A percentile compares a stretch with the other conserved stretches of the same genome.
These are phyloP conservation scores for Hibiscus tridactylites DNA, from an alignment of 345 rosid species.

Conservation along the genomic window DNA sequence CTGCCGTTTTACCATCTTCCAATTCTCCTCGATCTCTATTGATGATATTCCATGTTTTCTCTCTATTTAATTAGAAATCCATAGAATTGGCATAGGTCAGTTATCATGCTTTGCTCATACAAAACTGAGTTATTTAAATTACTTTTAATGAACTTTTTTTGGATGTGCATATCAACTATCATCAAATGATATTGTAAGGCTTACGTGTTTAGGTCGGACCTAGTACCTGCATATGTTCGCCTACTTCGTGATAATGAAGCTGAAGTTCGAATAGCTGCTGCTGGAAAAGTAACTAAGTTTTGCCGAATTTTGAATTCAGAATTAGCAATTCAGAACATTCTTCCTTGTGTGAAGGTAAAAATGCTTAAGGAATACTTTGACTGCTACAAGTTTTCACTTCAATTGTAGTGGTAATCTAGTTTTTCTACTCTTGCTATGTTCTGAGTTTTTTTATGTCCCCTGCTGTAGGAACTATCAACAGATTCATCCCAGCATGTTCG, in stretches of 20 bases:
- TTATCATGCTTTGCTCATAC: neutral
- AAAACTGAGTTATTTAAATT: neutral
- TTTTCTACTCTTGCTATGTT: neutral
- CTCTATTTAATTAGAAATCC: neutral
- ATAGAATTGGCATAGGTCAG: neutral
- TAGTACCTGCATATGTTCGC: conserved; percentile 55
- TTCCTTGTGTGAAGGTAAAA: conserved; percentile 52
- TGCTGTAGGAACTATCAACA: conserved; percentile 57
- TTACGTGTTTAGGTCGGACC: conserved; percentile 32
- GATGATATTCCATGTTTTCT: neutral
- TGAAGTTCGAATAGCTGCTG: conserved; percentile 60
- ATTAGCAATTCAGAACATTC: conserved; percentile 50
- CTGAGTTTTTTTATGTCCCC: conserved; percentile 12
- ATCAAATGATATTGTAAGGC: neutral
- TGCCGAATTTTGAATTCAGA: conserved; percentile 52
- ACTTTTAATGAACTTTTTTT: too few species aligned
- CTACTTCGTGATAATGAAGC: conserved; percentile 64
- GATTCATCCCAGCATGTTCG: conserved; percentile 81
- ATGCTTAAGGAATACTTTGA: neutral
- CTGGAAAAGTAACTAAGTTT: conserved; percentile 53
- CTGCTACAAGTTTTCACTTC: neutral
- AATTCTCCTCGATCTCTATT: neutral
- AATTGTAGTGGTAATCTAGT: neutral
- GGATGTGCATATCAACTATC: neutral
- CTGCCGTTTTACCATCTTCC: neutral